Evolutionary conservation across 2,329 filamentous ascomycete species (phyloP), one percentile per base, ranked within the genome.

Genomic region (Alternaria infectoria): DNA sequence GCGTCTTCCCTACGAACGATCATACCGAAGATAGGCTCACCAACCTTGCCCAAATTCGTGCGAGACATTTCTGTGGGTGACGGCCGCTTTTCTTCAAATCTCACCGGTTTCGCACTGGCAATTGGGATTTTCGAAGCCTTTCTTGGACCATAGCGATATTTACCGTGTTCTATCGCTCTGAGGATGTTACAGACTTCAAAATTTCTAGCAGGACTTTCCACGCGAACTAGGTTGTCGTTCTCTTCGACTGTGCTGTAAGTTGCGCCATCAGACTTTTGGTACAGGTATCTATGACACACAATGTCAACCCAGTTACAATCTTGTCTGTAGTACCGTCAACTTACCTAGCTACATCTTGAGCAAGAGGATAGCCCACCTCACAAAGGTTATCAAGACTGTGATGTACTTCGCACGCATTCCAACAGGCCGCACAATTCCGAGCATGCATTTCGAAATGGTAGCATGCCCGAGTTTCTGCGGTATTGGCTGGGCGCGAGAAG

Each of bases 401-500:
- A 75, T 81, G 77, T 57, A 81, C 80, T 28, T 81, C 75, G 64
- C 81, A 81, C 3, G 83, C 81, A 66, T 82, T 74, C 66, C 75
- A 73, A 78, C 83, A 85, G 61, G 77, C 73, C 43, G 65, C 71
- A 72, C 83, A 85, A 62, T 76, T 77, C 51, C 78, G 77, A 32
- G 82, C 82, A 73, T 85, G 83, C 61, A 74, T 76, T 68, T 85
- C 82, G 62, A 83, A 84, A 76, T 83, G 73, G 74, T 83, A 83
- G 56, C 82, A 70, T 2, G 81, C 80, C 82, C 82, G 83, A 63
- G 77, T 79, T 73, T 84, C 83, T 30, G 75, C 67, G 6, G 70
- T 69, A 59, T 77, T 80, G n/a, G 81, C 70, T 25, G 81, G 80
- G 50, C 83, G 79, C 3, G 80, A 81, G 65, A 80, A 71, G 21